These are phyloP conservation scores for Tetrahymena elliotti DNA, from an alignment of 73 alveolate genomes.

Conservation along the genomic window DNA sequence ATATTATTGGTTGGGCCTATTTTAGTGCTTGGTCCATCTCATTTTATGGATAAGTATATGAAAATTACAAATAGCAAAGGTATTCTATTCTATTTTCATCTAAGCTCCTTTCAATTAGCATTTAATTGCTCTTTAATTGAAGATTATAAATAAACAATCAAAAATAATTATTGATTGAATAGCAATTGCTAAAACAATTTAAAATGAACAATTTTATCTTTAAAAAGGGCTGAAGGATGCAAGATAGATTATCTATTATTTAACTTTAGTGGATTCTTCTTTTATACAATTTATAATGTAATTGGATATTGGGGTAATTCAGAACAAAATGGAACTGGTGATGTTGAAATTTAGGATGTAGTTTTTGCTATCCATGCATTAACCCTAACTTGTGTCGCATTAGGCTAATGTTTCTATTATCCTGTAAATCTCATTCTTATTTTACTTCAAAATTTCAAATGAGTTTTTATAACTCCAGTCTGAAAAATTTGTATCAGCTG, in stretches of 20 bases:
- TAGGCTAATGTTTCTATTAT: neutral
- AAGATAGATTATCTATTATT: neutral
- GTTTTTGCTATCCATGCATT: neutral
- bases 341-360: neutral
- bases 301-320: neutral
- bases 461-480: neutral
- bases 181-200: neutral
- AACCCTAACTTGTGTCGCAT: neutral
- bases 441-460: no score
- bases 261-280: neutral
- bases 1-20: slow-evolving; percentile 81
- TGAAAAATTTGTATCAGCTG: neutral
- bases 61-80: slow-evolving; percentile 64
- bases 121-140: no score
- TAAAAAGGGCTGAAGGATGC: neutral
- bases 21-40: slow-evolving; percentile 84
- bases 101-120: neutral
- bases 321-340: neutral
- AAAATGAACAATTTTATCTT: neutral
- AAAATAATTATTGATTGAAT: no score
- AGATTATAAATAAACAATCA: no score
- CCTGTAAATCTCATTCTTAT: neutral
- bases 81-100: neutral
- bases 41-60: slow-evolving; percentile 80
- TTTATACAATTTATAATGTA: neutral